Evolutionary conservation across 1,284 basidiomycete genomes (phyloP).

Genomic region (Moesziomyces antarcticus): DNA sequence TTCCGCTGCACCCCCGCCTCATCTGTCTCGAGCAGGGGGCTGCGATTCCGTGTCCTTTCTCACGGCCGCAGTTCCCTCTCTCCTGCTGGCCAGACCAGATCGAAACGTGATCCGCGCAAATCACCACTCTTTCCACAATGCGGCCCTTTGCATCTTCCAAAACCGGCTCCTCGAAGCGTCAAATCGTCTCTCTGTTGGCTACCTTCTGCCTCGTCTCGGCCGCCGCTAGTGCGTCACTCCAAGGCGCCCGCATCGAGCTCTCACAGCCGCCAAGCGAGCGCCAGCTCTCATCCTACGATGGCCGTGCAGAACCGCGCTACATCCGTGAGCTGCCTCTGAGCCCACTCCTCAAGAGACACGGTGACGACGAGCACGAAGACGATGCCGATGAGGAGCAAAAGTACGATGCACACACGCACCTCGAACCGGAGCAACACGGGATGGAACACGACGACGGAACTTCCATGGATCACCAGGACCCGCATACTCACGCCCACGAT

Average conservation of each 20-base stretch:
- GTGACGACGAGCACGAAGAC: constrained; percentile 29
- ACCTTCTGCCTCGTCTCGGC: constrained; percentile 4
- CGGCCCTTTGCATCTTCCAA: constrained; percentile 1
- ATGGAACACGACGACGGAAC: not conserved
- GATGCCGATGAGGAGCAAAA: constrained; percentile 11
- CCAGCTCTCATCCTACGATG: not conserved
- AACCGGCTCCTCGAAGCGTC: not conserved
- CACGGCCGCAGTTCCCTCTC: not conserved
- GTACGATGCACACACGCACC: constrained; percentile 6
- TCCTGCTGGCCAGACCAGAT: not conserved
- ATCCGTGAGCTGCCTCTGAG: not conserved
- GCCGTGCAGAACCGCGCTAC: not conserved
- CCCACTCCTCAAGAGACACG: constrained; percentile 20
- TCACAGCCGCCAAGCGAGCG: constrained; percentile 3
- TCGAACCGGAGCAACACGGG: constrained; percentile 1
- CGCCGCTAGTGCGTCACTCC: constrained; percentile 9
- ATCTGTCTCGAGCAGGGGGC: not conserved
- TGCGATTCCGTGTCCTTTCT: not conserved
- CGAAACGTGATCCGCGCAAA: not conserved
- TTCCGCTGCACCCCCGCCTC: not conserved
- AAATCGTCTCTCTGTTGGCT: constrained; percentile 4
- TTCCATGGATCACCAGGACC: not conserved
- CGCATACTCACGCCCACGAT: constrained; percentile 1
- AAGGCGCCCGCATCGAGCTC: not conserved
- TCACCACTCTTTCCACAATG: not conserved